A percentile compares a stretch with the other conserved stretches of the same genome.
These are phyloP conservation scores for Geotrichum bryndzae DNA, from an alignment of 1,139 yeast species.

Conservation along the genomic window DNA sequence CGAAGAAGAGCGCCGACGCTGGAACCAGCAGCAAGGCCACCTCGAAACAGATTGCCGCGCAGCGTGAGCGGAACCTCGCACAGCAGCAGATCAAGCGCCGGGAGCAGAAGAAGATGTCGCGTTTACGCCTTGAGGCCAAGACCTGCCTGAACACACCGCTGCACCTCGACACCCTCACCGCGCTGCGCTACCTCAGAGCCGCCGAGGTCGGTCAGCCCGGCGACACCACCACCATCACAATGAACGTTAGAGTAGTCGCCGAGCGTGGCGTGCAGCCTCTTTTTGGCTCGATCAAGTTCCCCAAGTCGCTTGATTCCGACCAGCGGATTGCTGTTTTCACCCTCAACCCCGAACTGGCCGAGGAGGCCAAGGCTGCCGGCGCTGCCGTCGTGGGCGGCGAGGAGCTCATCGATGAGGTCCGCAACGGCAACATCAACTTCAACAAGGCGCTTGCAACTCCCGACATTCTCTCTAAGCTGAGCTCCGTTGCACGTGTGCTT, in stretches of 20 bases:
- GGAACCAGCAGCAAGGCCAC: slow-evolving; percentile 28
- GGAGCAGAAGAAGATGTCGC: slow-evolving; percentile 24
- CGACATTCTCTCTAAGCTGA: slow-evolving; percentile 59
- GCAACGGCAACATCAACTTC: slow-evolving; percentile 54
- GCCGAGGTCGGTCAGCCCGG: slow-evolving; percentile 82
- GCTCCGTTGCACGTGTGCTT: slow-evolving; percentile 59
- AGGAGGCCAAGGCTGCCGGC: slow-evolving; percentile 52
- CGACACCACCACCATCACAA: slow-evolving; percentile 58
- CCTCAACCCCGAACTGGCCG: slow-evolving; percentile 46
- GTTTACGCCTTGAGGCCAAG: slow-evolving; percentile 25
- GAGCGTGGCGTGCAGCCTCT: slow-evolving; percentile 77
- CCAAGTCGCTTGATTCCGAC: slow-evolving; percentile 64
- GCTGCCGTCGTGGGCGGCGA: slow-evolving; percentile 64
- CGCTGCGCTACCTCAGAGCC: slow-evolving; percentile 76
- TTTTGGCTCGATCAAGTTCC: slow-evolving; percentile 66
- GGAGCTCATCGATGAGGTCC: slow-evolving; percentile 60
- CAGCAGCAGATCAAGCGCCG: slow-evolving; percentile 22
- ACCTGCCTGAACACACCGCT: slow-evolving; percentile 40
- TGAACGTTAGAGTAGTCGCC: slow-evolving; percentile 62
- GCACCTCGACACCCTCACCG: slow-evolving; percentile 66
- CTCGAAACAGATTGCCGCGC: slow-evolving; percentile 32
- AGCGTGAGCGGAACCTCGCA: slow-evolving; percentile 27
- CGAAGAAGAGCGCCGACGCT: slow-evolving; percentile 24
- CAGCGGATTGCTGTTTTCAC: slow-evolving; percentile 64
- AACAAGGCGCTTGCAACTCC: slow-evolving; percentile 84